Base-by-base conservation (phyloP, 2,329 filamentous ascomycete species). In the Rutstroemia sp. region DNA sequence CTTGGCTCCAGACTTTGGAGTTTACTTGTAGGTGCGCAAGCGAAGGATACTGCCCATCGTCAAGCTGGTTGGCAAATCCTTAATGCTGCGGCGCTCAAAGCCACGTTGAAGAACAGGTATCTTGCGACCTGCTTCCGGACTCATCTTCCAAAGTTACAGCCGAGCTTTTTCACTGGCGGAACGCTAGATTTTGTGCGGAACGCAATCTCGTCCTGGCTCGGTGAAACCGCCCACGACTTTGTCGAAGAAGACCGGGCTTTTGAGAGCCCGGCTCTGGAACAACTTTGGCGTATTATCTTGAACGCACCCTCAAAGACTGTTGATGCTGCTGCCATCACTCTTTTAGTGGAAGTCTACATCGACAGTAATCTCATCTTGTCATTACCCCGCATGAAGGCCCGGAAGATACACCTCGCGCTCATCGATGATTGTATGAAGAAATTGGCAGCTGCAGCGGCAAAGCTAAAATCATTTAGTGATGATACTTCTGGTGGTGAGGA, bases 201-300 rank as follows among this genome's bases (percentile, higher is more conserved):
- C 38, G 73, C 73, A 10, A 70, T 84, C 14, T 58, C 77, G 30
- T 73, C 74, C 5, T 72, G 78, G 41, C 71, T 82, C 5, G 75
- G 80, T 47, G 78, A 81, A 41, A 72, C 57, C 21, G 49, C 68
- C 23, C 74, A 74, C 21, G 73, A 78, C 49, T 66, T 76, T 19
- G 70, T 83, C 21, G 77, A 81, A 55, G 78, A 81, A 47, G 73
- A 77, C 7, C 72, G 76, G n/a, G 72, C 76, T 10, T 67, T 81
- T 27, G 73, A 78, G 61, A 78, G 75, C 59, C 79, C 71, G 61
- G 81, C 73, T 25, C 75, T 80, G 45, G 87, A 94, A 63, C 80
- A 91, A 57, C 74, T 96, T n/a, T 96, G 92, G 92, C 82, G 83
- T 23, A 82, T 96, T 64, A 83, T 92, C 37, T 73, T 95, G 53